phyloP scores from a whole-genome alignment of 2,329 filamentous ascomycete species.

The Ascochyta lentis region DNA sequence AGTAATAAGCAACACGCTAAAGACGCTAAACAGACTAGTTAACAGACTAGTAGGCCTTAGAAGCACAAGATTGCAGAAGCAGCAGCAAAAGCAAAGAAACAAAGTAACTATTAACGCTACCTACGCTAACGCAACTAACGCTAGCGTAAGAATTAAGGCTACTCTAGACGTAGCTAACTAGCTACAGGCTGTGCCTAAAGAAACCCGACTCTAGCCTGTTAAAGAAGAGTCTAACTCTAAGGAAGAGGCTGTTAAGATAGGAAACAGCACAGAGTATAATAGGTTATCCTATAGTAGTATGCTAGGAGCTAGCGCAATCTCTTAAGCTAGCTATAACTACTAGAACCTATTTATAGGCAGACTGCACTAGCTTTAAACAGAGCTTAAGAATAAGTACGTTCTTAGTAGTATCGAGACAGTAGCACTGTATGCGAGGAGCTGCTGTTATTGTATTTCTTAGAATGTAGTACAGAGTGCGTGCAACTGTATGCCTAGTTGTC shows the following conservation, averaged over 20 bases:
- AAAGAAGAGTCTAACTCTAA: background rate
- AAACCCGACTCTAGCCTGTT: background rate
- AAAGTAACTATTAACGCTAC: too few relatives aligned
- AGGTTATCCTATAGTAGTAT: background rate
- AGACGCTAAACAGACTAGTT: too few relatives aligned
- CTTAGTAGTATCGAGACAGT: constrained; percentile 4
- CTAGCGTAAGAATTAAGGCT: too few relatives aligned
- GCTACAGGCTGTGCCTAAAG: constrained; percentile 7
- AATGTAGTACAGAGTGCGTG: too few relatives aligned
- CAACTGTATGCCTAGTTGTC: too few relatives aligned
- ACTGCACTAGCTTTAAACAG: background rate
- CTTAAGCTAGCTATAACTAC: constrained; percentile 1
- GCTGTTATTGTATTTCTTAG: too few relatives aligned
- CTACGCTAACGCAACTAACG: too few relatives aligned
- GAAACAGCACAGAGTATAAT: background rate
- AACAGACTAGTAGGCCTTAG: too few relatives aligned
- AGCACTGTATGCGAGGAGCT: too few relatives aligned
- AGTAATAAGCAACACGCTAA: too few relatives aligned
- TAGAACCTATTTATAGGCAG: background rate
- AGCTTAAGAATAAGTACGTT: constrained; percentile 4
- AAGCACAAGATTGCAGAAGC: too few relatives aligned
- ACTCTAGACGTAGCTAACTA: constrained; percentile 5
- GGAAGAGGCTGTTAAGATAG: background rate
- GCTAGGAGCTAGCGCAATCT: background rate
- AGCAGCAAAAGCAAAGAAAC: too few relatives aligned